Percentiles rank a stretch among this genome's conserved stretches.
These are phyloP conservation scores for Blastobotrys attinorum DNA, from an alignment of 805 yeast genomes.

Conservation along the genomic window DNA sequence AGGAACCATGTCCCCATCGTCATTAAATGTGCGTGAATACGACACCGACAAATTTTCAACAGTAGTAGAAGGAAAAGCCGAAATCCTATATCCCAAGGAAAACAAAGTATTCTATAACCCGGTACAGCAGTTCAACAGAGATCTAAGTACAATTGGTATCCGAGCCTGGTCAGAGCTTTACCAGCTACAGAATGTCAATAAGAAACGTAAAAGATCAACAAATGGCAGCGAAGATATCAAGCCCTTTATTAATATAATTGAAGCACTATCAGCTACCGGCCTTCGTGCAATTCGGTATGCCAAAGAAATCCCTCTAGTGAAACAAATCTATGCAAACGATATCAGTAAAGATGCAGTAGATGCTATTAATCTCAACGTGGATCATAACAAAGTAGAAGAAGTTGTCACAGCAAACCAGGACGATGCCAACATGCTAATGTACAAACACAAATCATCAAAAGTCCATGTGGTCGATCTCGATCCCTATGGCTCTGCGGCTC, in stretches of 20 bases:
- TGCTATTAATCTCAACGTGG: slow-evolving; percentile 64
- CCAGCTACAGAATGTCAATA: slow-evolving; percentile 31
- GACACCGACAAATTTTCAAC: slow-evolving; percentile 12
- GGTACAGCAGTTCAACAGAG: slow-evolving; percentile 94
- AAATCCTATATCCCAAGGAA: slow-evolving; percentile 70
- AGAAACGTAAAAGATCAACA: slow-evolving; percentile 19
- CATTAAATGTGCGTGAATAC: neutral
- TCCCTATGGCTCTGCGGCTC: slow-evolving; percentile 97
- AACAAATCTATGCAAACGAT: slow-evolving; percentile 81
- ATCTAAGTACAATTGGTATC: slow-evolving; percentile 75
- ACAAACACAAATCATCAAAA: slow-evolving; percentile 27
- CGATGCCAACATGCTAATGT: slow-evolving; percentile 87
- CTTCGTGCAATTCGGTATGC: slow-evolving; percentile 89
- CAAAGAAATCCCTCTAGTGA: slow-evolving; percentile 74
- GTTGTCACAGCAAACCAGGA: slow-evolving; percentile 65
- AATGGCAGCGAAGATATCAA: slow-evolving; percentile 9
- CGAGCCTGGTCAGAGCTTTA: slow-evolving; percentile 75
- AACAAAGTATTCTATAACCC: slow-evolving; percentile 91
- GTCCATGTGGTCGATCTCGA: slow-evolving; percentile 84
- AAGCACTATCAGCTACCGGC: slow-evolving; percentile 93
- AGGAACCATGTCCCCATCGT: no score
- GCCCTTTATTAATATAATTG: slow-evolving; percentile 64
- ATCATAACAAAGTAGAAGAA: slow-evolving; percentile 50
- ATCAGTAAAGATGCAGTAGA: slow-evolving; percentile 77
- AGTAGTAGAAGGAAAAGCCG: slow-evolving; percentile 71